Evolutionary conservation across 352 stramenopile genomes (phyloP).

Genomic region (Globisporangium paroecandrum): DNA sequence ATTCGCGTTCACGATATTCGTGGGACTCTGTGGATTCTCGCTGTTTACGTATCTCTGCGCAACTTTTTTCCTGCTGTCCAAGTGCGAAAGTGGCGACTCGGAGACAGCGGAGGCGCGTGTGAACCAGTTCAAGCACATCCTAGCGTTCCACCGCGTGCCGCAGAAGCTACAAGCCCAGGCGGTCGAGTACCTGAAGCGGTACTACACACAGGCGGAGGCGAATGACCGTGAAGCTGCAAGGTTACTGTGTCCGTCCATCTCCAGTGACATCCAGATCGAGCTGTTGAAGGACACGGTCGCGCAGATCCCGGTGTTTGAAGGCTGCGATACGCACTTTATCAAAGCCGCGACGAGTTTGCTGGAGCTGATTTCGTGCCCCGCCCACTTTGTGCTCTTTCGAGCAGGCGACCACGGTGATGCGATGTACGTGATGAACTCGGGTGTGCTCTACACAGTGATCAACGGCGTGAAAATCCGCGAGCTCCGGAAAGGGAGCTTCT

Average conservation of each 20-base stretch:
- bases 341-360: slow-evolving; percentile 52
- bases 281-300: slow-evolving; percentile 50
- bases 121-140: slow-evolving; percentile 64
- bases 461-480: slow-evolving; percentile 66
- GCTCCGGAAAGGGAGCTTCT: slow-evolving; percentile 61
- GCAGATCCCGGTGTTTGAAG: slow-evolving; percentile 54
- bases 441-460: slow-evolving; percentile 56
- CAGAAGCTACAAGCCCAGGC: slow-evolving; percentile 43
- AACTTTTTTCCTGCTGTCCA: slow-evolving; percentile 75
- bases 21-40: slow-evolving; percentile 55
- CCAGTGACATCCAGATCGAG: slow-evolving; percentile 67
- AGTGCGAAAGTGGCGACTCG: slow-evolving; percentile 53
- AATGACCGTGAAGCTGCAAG: slow-evolving; percentile 60
- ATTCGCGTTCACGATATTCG: slow-evolving; percentile 62
- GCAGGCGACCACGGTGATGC: slow-evolving; percentile 59
- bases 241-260: slow-evolving; percentile 66
- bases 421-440: slow-evolving; percentile 70
- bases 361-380: slow-evolving; percentile 51
- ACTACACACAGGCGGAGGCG: slow-evolving; percentile 57
- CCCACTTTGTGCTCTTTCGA: slow-evolving; percentile 53
- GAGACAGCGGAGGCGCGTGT: slow-evolving; percentile 59
- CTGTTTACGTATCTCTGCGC: slow-evolving; percentile 68
- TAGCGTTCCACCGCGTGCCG: slow-evolving; percentile 62
- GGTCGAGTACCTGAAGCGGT: slow-evolving; percentile 63
- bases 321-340: slow-evolving; percentile 56